Conservation (phyloP, 73 alveolate genomes). For the Blepharisma japonicum region DNA sequence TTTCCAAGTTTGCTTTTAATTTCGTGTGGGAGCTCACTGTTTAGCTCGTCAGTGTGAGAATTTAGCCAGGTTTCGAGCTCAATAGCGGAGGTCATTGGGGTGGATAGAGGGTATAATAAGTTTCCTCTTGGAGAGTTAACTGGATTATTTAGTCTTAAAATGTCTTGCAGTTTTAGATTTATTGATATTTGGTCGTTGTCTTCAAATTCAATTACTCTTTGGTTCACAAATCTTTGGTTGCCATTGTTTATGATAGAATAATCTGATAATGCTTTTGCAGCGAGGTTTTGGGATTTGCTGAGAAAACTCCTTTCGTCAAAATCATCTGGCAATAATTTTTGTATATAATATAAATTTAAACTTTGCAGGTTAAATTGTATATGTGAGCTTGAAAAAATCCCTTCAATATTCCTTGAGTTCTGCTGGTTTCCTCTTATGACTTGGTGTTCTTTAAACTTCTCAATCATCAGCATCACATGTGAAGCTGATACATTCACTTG, state of each 20-base stretch:
- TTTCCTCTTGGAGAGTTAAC: not conserved
- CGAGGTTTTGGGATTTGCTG: not conserved
- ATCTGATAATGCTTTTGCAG: too few relatives aligned
- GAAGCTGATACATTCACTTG: conserved; percentile 6
- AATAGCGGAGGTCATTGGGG: conserved; percentile 49
- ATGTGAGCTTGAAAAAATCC: not conserved
- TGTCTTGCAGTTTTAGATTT: not conserved
- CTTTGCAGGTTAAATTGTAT: not conserved
- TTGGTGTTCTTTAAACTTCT: conserved; percentile 23
- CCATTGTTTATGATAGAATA: not conserved
- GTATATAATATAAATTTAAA: not conserved
- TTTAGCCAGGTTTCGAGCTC: conserved; percentile 63
- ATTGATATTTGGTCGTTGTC: conserved; percentile 9
- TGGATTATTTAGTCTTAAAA: not conserved
- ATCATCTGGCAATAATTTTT: conserved; percentile 14
- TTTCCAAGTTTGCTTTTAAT: not conserved
- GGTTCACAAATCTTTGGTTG: conserved; percentile 7
- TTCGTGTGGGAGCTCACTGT: conserved; percentile 16
- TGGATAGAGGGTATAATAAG: not conserved
- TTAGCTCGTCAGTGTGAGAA: conserved; percentile 30
- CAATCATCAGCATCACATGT: conserved; percentile 18
- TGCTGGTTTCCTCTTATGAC: not conserved
- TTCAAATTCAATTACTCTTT: conserved; percentile 11
- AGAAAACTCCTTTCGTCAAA: conserved; percentile 13
- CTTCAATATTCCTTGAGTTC: conserved; percentile 9